Base-by-base conservation (phyloP, 805 yeast species). In the Lipomyces anomalus region DNA sequence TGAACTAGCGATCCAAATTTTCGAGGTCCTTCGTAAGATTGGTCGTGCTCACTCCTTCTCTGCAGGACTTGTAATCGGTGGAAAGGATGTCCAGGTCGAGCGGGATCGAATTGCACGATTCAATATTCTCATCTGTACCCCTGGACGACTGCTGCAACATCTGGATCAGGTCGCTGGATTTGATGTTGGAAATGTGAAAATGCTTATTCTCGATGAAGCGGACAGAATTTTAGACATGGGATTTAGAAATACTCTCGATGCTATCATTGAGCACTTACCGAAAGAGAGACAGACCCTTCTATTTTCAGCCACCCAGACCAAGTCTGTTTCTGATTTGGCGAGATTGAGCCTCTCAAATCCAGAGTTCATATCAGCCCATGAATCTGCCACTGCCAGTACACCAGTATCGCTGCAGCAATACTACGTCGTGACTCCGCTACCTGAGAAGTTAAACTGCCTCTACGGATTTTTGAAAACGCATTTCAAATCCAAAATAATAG, bases 141-240 rank as follows among this genome's bases (percentile, higher is more conserved):
- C 97, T 0, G 97, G 97, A 3, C 73, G 97, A 62, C 66, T 88
- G 17, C 69, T 89, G 38, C 97, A 88, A 61, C 96, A 88, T 61
- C 74, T 88, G 76, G 95, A 89, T 62, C 94, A 89, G 61, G 80
- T 95, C 5, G 82, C 82, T 1, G 87, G 87, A 1, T 74, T 88
- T 62, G 89, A 82, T 57, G 68, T 82, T 6, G 70, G 79, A 20
- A 85, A 84, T 60, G 66, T 88, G 50, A 90, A 88, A 64, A 75
- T 82, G 61, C 67, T 88, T 37, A 88, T 88, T 2, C 65, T 88
- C 42, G 97, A 88, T 64, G 97, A 88, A 64, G 96, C 96, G 0
- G 97, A 88, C 61, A 71, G 96, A 55, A 85, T 92, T 58, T 68
- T 88, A 57, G 97, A 88, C 65, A 85, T 89, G 95, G 96, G 96